Conservation (phyloP, 2,329 filamentous ascomycete species). For the Fusarium sacchari region DNA sequence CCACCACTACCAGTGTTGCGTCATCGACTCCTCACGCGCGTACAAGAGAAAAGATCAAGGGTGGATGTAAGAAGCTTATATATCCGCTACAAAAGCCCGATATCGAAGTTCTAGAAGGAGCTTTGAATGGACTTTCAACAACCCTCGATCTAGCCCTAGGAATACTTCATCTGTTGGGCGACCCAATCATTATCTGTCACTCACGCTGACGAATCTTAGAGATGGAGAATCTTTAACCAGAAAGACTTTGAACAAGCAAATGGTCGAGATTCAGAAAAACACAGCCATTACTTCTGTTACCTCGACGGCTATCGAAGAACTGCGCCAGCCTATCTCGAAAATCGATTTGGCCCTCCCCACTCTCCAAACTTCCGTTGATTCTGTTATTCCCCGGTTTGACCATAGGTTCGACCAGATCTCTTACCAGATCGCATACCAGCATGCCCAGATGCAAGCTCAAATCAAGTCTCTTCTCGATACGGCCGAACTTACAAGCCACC, state of each 20-base stretch:
- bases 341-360: background rate
- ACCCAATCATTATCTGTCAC: accelerated
- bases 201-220: accelerated
- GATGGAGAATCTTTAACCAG: background rate
- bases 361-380: background rate
- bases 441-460: background rate
- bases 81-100: background rate
- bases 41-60: background rate
- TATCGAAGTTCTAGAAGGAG: accelerated
- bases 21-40: accelerated
- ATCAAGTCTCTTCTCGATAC: background rate
- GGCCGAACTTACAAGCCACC: background rate
- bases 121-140: background rate
- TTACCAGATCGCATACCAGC: background rate
- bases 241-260: background rate
- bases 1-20: accelerated
- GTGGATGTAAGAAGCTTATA: accelerated
- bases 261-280: background rate
- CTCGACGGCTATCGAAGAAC: accelerated
- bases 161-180: background rate
- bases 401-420: background rate
- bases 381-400: background rate
- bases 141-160: background rate
- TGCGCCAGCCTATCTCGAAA: accelerated
- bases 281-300: background rate